A percentile compares a stretch with the other conserved stretches of the same genome.
These are phyloP conservation scores for Yarrowia galli DNA, from an alignment of 1,139 yeast species.

Conservation along the genomic window DNA sequence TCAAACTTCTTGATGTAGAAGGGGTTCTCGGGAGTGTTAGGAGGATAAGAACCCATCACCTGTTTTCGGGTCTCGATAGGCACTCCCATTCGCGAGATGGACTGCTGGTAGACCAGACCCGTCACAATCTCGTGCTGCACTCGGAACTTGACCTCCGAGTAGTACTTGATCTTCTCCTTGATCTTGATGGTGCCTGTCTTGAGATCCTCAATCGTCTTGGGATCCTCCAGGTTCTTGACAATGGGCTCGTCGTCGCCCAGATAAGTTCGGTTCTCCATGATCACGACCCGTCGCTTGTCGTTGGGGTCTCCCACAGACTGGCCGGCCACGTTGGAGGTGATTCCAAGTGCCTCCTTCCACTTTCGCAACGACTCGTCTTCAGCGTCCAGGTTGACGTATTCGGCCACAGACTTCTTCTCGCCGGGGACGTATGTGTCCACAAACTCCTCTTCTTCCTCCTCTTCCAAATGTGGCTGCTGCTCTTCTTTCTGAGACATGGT, in stretches of 20 bases:
- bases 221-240: slow-evolving; percentile 64
- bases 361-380: slow-evolving; percentile 89
- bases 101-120: slow-evolving; percentile 85
- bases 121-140: slow-evolving; percentile 93
- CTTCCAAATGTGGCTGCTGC: slow-evolving; percentile 3
- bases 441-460: slow-evolving; percentile 30
- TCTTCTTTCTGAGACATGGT: neutral
- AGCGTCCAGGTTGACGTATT: slow-evolving; percentile 80
- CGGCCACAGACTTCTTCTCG: slow-evolving; percentile 85
- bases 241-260: slow-evolving; percentile 64
- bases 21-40: slow-evolving; percentile 82
- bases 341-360: slow-evolving; percentile 92
- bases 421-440: slow-evolving; percentile 65
- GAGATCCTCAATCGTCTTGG: slow-evolving; percentile 50
- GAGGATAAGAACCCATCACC: slow-evolving; percentile 90
- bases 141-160: slow-evolving; percentile 75
- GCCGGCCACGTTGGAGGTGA: slow-evolving; percentile 55
- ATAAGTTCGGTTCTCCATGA: slow-evolving; percentile 74
- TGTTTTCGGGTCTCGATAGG: slow-evolving; percentile 87
- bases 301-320: slow-evolving; percentile 57
- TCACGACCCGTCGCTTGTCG: slow-evolving; percentile 79
- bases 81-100: slow-evolving; percentile 84
- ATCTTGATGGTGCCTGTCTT: slow-evolving; percentile 70
- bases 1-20: slow-evolving; percentile 72
- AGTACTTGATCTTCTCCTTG: slow-evolving; percentile 80